Conservation (phyloP, 2,329 filamentous ascomycete genomes). For the Atkinsonella hypoxylon region DNA sequence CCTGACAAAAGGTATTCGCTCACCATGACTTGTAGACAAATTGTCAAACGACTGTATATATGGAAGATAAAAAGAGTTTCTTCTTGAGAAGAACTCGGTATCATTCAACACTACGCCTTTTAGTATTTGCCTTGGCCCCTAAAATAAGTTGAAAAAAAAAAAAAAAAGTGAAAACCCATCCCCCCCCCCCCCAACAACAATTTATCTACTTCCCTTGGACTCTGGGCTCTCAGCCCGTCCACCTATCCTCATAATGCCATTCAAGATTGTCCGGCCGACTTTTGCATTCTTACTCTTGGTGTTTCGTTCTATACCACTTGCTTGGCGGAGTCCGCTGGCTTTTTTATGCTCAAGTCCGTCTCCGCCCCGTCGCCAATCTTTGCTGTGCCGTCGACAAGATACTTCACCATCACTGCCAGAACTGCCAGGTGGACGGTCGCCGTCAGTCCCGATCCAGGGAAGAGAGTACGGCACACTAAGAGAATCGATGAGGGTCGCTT, state of each 20-base stretch:
- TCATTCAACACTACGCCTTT: not conserved
- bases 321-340: constrained; percentile 16
- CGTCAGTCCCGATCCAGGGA: constrained; percentile 16
- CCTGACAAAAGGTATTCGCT: not conserved
- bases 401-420: constrained; percentile 34
- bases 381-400: constrained; percentile 17
- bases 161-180: not conserved
- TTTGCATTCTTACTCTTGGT: constrained; percentile 27
- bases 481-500: constrained; percentile 24
- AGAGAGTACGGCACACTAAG: constrained; percentile 19
- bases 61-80: not conserved
- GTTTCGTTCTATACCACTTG: constrained; percentile 15
- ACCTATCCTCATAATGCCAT: constrained; percentile 33
- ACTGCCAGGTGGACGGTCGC: constrained; percentile 31
- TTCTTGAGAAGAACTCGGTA: not conserved
- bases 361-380: constrained; percentile 17
- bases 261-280: constrained; percentile 29
- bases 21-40: not conserved
- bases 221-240: constrained; percentile 29
- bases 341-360: constrained; percentile 17
- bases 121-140: too few species aligned
- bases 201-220: constrained; percentile 17
- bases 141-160: constrained; percentile 4
- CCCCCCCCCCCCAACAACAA: not conserved
- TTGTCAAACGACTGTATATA: too few species aligned